Base-by-base conservation (phyloP, 1,139 yeast genomes). In the Meyerozyma sp. region DNA sequence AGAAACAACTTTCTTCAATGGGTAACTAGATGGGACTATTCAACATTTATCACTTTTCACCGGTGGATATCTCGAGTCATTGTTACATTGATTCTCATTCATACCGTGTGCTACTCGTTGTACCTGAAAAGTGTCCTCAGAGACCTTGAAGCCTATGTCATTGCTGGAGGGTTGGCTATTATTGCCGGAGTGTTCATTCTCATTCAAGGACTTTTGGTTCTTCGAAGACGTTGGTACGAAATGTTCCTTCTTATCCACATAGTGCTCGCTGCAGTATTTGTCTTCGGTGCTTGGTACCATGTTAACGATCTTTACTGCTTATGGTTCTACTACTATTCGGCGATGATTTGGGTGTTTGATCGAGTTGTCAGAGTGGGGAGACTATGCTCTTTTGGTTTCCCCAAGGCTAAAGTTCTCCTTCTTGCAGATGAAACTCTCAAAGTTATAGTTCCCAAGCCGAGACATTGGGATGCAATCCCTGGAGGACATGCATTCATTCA, bases 11-110 rank as follows among this genome's bases (percentile, higher is more conserved):
- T 82, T 42, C 57, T 82, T 32, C 73, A 77, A 47, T 66, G 71
- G 64, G 40, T 79, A 5, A 81, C 88, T 0, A 78, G 84, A 20
- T 73, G 84, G 78, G 74, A 81, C 32, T 79, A 75, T 52, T 71
- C 83, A 14, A 72, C 82, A 1, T 81, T 77, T 52, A 77, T 79
- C 40, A 63, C 79, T 26, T 75, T 73, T 50, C 89, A 83, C 57
- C 64, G 80, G 46, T 81, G 85, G 85, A 53, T 77, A 2, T 77
- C 85, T 1, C 62, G 87, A 44, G 57, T 75, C 3, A 57, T 73
- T 3, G 63, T 79, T 42, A 43, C 66, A 2, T 49, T 77, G 50
- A 55, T 75, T 3, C 34, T 61, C 1, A 48, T 71, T 5, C 81
- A 80, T 51, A 63, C 74, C 0, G 23, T 63, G 1, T 69, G 59